phyloP scores from a whole-genome alignment of 495 filamentous ascomycete species.

The Wilcoxina mikolae region DNA sequence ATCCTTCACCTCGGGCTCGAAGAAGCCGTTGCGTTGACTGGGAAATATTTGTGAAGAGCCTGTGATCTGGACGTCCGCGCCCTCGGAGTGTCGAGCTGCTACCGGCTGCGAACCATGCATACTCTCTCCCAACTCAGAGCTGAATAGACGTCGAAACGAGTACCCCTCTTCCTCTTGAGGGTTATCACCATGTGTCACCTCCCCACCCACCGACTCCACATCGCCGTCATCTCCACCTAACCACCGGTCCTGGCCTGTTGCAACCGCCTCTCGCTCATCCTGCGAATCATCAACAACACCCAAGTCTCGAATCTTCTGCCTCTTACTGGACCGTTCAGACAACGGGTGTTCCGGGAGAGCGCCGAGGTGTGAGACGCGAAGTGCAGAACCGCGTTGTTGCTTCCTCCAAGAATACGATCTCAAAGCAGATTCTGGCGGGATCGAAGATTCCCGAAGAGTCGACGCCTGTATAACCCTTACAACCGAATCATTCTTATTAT shows the following conservation, averaged over 20 bases:
- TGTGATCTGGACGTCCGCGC: neutral
- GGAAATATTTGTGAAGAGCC: neutral
- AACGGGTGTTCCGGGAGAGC: neutral
- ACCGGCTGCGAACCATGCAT: neutral
- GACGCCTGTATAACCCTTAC: conserved; percentile 22
- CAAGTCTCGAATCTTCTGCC: conserved; percentile 6
- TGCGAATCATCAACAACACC: conserved; percentile 16
- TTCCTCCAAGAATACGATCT: conserved; percentile 2
- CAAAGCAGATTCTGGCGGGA: conserved; percentile 21
- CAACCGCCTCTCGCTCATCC: conserved; percentile 18
- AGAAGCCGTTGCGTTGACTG: too few relatives aligned
- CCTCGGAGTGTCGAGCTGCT: neutral
- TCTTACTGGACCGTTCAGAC: neutral
- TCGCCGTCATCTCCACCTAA: neutral
- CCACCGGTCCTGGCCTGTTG: neutral
- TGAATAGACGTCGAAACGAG: neutral
- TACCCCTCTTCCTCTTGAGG: neutral
- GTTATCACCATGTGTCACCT: neutral
- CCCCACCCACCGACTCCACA: neutral
- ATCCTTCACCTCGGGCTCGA: neutral
- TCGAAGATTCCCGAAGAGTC: conserved; percentile 12
- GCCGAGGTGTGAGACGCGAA: neutral
- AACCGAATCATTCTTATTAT: conserved; percentile 13
- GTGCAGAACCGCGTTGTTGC: neutral
- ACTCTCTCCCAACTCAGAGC: neutral